These are phyloP conservation scores for Ophiocordyceps camponoti-saundersi DNA, from an alignment of 2,329 filamentous ascomycete genomes.

Conservation along the genomic window DNA sequence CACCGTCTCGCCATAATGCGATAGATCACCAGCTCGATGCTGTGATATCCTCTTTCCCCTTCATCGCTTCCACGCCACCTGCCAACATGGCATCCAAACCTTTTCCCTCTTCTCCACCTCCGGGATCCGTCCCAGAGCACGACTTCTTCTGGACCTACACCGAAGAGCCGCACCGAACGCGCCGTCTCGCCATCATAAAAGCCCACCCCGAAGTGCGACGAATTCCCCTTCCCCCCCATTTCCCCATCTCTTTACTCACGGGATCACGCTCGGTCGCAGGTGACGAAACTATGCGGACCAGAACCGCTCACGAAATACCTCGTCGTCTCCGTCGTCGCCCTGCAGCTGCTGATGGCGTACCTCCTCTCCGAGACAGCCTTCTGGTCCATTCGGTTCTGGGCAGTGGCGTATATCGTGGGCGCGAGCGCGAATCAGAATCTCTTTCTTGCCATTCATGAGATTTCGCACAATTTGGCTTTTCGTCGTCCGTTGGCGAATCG, in stretches of 20 bases:
- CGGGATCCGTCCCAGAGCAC: slow-evolving; percentile 13
- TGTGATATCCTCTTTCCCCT: background rate
- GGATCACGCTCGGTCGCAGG: slow-evolving; percentile 27
- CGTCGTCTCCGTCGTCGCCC: slow-evolving; percentile 63
- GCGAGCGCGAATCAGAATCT: slow-evolving; percentile 97
- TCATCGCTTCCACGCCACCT: background rate
- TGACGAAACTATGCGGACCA: slow-evolving; percentile 91
- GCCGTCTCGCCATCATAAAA: slow-evolving; percentile 90
- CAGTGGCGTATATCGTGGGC: slow-evolving; percentile 77
- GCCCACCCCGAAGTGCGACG: slow-evolving; percentile 74
- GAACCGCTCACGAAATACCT: slow-evolving; percentile 93
- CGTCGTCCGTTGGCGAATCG: slow-evolving; percentile 64
- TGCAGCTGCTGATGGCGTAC: slow-evolving; percentile 67
- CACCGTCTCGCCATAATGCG: background rate
- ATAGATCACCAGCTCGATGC: background rate
- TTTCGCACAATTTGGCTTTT: slow-evolving; percentile 95
- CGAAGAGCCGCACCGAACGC: slow-evolving; percentile 86
- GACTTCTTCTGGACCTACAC: slow-evolving; percentile 98
- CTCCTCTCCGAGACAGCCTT: slow-evolving; percentile 61
- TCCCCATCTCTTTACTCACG: no score
- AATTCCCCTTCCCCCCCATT: slow-evolving; percentile 6
- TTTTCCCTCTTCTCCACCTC: slow-evolving; percentile 7
- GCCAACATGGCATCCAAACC: slow-evolving; percentile 1
- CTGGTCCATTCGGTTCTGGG: slow-evolving; percentile 70
- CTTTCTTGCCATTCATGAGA: slow-evolving; percentile 96